Conservation (phyloP, 495 filamentous ascomycete species). For the Daldinia caldariorum region DNA sequence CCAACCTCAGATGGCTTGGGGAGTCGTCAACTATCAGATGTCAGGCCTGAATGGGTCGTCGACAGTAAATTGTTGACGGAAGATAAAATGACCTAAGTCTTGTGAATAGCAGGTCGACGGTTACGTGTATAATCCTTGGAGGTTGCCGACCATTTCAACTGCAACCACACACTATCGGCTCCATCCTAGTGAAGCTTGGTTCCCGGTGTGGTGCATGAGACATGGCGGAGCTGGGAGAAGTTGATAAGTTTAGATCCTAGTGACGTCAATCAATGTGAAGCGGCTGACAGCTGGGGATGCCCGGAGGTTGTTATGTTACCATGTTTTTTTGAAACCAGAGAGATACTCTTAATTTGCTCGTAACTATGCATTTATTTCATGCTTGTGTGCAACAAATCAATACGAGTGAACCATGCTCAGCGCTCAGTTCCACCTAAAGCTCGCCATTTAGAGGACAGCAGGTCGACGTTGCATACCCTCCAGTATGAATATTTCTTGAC, state of each 20-base stretch:
- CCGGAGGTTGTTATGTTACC: constrained; percentile 18
- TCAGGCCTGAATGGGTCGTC: neutral
- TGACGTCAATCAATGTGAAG: neutral
- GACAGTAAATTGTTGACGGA: neutral
- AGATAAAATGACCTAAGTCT: neutral
- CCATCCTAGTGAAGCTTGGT: neutral
- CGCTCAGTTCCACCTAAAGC: too few relatives aligned
- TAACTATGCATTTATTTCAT: constrained; percentile 1
- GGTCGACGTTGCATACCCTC: too few relatives aligned
- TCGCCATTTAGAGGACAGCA: too few relatives aligned
- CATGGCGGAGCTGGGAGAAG: neutral
- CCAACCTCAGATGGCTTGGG: neutral
- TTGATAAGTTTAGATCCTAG: constrained; percentile 10
- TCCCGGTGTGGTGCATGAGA: constrained; percentile 6
- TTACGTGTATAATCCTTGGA: neutral
- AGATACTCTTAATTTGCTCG: constrained; percentile 7
- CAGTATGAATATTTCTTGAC: too few relatives aligned
- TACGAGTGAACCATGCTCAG: too few relatives aligned
- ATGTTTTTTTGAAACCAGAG: neutral
- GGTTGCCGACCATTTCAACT: too few relatives aligned
- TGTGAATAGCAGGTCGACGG: neutral
- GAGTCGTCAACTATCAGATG: constrained; percentile 15
- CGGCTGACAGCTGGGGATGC: constrained; percentile 31
- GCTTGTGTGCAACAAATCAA: too few relatives aligned
- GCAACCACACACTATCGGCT: constrained; percentile 18